These are phyloP conservation scores for Alternaria postmessia DNA, from an alignment of 2,329 filamentous ascomycete species.

Conservation along the genomic window DNA sequence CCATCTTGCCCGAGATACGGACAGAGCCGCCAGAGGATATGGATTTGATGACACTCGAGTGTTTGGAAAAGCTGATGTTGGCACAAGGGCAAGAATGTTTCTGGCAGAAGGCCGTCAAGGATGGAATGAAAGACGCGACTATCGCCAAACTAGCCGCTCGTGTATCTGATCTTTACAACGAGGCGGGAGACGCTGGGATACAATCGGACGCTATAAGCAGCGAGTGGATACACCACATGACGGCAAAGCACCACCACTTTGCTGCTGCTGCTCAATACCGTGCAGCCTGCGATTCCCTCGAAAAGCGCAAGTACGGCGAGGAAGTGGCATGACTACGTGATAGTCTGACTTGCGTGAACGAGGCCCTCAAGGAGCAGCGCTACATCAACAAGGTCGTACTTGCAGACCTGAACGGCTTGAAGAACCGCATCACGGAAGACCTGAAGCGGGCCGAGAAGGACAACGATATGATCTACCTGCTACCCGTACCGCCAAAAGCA, in stretches of 20 bases:
- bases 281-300: conserved; percentile 87
- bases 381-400: conserved; percentile 84
- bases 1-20: conserved; percentile 82
- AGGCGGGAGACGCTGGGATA: conserved; percentile 83
- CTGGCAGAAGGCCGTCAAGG: conserved; percentile 97
- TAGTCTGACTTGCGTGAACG: conserved; percentile 80
- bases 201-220: conserved; percentile 89
- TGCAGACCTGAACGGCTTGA: conserved; percentile 82
- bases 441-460: conserved; percentile 93
- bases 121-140: conserved; percentile 87
- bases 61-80: conserved; percentile 81
- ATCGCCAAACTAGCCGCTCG: conserved; percentile 91
- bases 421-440: conserved; percentile 83
- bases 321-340: conserved; percentile 88
- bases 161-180: conserved; percentile 88
- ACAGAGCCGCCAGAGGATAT: conserved; percentile 91
- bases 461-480: conserved; percentile 94
- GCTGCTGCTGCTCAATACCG: conserved; percentile 93
- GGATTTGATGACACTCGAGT: conserved; percentile 86
- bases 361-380: conserved; percentile 83
- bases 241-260: conserved; percentile 96
- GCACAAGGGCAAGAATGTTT: conserved; percentile 97
- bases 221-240: conserved; percentile 98
- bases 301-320: conserved; percentile 94
- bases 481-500: conserved; percentile 84